These are phyloP conservation scores for Bryoglossum gracile DNA, from an alignment of 495 filamentous ascomycete genomes.

Conservation along the genomic window DNA sequence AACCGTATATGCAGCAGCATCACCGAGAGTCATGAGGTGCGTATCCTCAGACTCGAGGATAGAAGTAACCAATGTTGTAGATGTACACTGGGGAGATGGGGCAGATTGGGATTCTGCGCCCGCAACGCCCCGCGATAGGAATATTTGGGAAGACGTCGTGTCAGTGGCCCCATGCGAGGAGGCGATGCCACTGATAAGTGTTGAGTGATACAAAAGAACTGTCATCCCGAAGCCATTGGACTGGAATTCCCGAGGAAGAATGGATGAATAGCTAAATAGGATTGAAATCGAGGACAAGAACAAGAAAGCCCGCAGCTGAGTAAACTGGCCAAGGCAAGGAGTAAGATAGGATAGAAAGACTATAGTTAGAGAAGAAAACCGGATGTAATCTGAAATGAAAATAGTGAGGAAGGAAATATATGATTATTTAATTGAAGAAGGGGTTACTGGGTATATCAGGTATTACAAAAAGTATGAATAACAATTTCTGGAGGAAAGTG, in stretches of 20 bases:
- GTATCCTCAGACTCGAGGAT: slow-evolving; percentile 25
- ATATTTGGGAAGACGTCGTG: slow-evolving; percentile 37
- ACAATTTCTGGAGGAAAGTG: slow-evolving; percentile 10
- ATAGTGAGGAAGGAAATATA: neutral
- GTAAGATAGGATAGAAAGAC: too few relatives aligned
- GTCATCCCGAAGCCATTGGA: slow-evolving; percentile 5
- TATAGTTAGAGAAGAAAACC: too few relatives aligned
- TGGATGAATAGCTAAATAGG: neutral
- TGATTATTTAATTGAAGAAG: neutral
- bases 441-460: neutral
- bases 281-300: neutral
- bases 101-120: slow-evolving; percentile 20
- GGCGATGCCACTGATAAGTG: slow-evolving; percentile 10
- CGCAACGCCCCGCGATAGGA: slow-evolving; percentile 34
- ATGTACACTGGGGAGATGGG: neutral
- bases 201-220: slow-evolving; percentile 17
- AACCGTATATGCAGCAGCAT: slow-evolving; percentile 3
- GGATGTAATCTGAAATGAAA: neutral
- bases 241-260: neutral
- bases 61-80: slow-evolving; percentile 18
- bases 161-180: slow-evolving; percentile 9
- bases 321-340: neutral
- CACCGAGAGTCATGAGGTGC: slow-evolving; percentile 22
- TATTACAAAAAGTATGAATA: neutral
- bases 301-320: too few relatives aligned